phyloP scores from a whole-genome alignment of 192 early-diverging fungal species.

The Helicostylum pulchrum region DNA sequence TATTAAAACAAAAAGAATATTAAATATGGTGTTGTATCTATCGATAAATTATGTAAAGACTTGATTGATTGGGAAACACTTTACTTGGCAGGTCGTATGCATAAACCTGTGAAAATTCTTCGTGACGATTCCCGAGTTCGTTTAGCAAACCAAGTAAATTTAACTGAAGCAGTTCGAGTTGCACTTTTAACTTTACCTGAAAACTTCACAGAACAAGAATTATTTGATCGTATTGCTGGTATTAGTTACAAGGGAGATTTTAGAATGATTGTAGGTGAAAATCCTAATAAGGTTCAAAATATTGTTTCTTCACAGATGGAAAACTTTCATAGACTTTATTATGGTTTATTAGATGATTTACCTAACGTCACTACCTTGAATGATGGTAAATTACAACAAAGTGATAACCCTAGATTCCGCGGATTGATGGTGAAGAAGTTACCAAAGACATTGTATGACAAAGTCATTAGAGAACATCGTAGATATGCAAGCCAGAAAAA shows the following conservation, averaged over 20 bases:
- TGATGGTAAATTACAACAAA: conserved; percentile 43
- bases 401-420: conserved; percentile 57
- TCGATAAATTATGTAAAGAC: conserved; percentile 83
- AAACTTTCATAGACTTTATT: conserved; percentile 58
- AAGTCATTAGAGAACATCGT: conserved; percentile 45
- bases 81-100: conserved; percentile 95
- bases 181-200: conserved; percentile 82
- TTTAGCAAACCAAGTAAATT: conserved; percentile 80
- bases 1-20: too few species aligned
- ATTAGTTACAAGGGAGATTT: conserved; percentile 93
- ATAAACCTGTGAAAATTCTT: conserved; percentile 88
- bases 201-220: conserved; percentile 75
- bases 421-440: conserved; percentile 75
- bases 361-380: conserved; percentile 41
- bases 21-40: conserved; percentile 97
- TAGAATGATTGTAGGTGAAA: conserved; percentile 89
- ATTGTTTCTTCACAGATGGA: conserved; percentile 81
- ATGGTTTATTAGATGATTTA: conserved; percentile 46
- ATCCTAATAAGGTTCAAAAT: conserved; percentile 93
- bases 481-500: conserved; percentile 23
- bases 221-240: conserved; percentile 79
- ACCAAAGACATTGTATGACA: conserved; percentile 71
- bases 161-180: conserved; percentile 77
- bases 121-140: conserved; percentile 71
- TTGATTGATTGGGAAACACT: conserved; percentile 92